phyloP scores from a whole-genome alignment of 768 basidiomycete genomes.

The Daedalea quercina region DNA sequence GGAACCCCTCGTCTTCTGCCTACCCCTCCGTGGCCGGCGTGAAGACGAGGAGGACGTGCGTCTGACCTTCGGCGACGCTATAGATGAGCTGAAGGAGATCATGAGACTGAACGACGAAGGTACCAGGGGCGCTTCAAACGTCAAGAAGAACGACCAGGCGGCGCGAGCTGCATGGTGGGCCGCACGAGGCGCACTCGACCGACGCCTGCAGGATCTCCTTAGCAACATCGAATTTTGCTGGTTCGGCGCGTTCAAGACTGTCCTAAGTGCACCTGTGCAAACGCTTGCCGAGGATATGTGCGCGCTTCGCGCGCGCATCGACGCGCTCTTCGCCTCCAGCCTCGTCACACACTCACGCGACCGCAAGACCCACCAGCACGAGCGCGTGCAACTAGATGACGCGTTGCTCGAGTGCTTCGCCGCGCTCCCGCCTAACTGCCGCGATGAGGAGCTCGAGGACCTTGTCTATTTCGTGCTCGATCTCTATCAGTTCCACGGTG shows the following conservation, averaged over 20 bases:
- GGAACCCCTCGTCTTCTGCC: slow-evolving; percentile 75
- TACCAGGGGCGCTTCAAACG: slow-evolving; percentile 62
- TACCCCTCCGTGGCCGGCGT: slow-evolving; percentile 80
- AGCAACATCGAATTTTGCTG: slow-evolving; percentile 92
- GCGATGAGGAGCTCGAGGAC: slow-evolving; percentile 94
- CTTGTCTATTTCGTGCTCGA: slow-evolving; percentile 91
- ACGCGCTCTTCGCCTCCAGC: slow-evolving; percentile 67
- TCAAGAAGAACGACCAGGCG: slow-evolving; percentile 60
- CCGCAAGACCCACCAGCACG: slow-evolving; percentile 56
- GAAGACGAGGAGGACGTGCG: slow-evolving; percentile 67
- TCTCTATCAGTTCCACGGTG: slow-evolving; percentile 88
- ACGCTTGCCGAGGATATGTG: slow-evolving; percentile 39
- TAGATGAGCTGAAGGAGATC: slow-evolving; percentile 72
- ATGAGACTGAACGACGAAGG: slow-evolving; percentile 72
- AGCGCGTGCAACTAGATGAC: slow-evolving; percentile 56
- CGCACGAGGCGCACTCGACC: slow-evolving; percentile 67
- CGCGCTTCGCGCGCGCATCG: slow-evolving; percentile 60
- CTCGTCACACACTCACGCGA: slow-evolving; percentile 29
- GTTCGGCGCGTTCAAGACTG: slow-evolving; percentile 95
- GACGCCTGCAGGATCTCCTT: slow-evolving; percentile 63
- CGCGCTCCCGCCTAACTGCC: slow-evolving; percentile 70
- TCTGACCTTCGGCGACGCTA: slow-evolving; percentile 69
- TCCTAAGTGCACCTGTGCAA: slow-evolving; percentile 44
- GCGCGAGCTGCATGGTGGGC: slow-evolving; percentile 85
- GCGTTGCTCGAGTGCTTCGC: slow-evolving; percentile 82